Percentiles rank a stretch among this genome's conserved stretches.
Evolutionary conservation across 495 filamentous ascomycete genomes (phyloP).

Genomic region (Penicillium salamii): DNA sequence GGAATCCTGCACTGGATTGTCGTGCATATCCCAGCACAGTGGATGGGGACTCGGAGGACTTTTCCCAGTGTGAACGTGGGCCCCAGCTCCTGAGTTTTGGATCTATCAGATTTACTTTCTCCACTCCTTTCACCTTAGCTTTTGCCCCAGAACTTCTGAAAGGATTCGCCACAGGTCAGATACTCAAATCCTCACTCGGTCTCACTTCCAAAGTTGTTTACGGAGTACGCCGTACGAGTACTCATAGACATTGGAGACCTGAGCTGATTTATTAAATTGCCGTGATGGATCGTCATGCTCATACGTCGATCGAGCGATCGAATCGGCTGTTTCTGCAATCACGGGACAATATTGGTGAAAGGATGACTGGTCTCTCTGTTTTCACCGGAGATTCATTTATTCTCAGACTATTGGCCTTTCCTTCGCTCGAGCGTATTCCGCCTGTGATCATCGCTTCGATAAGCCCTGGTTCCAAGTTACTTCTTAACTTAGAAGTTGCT

Average conservation of each 20-base stretch:
- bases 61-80: slow-evolving; percentile 11
- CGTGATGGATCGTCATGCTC: background rate
- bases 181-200: no score
- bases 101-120: slow-evolving; percentile 15
- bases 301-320: slow-evolving; percentile 15
- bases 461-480: no score
- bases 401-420: background rate
- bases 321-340: background rate
- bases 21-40: slow-evolving; percentile 15
- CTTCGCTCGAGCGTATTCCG: no score
- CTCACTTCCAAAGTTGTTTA: no score
- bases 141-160: no score
- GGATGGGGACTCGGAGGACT: slow-evolving; percentile 10
- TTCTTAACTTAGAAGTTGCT: no score
- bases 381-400: background rate
- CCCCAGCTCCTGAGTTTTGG: background rate
- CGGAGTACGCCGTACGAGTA: no score
- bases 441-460: no score
- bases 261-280: background rate
- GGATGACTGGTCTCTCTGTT: background rate
- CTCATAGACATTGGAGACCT: no score
- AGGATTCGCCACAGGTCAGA: no score
- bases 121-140: background rate
- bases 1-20: slow-evolving; percentile 15
- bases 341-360: background rate